A percentile compares a stretch with the other conserved stretches of the same genome.
Conservation (phyloP, 164 flowering plant species). For the Piper longum region DNA sequence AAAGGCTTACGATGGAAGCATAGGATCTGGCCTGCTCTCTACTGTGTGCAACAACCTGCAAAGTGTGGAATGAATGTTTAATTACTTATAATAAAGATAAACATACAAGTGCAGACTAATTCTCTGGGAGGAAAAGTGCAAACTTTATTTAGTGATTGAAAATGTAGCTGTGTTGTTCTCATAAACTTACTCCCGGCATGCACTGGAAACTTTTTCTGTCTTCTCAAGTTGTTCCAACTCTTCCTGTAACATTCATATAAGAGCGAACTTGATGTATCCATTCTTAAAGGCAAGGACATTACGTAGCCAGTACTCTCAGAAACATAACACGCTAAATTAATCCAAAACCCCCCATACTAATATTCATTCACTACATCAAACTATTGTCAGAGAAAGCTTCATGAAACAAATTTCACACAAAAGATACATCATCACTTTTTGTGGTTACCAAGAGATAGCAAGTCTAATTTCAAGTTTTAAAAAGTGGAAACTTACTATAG, state of each 20-base stretch:
- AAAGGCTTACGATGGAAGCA: slow-evolving; percentile 46
- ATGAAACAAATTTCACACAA: no score
- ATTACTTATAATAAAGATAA: background rate
- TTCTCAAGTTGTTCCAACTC: slow-evolving; percentile 70
- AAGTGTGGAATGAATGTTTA: background rate
- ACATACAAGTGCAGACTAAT: background rate
- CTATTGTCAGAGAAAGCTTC: no score
- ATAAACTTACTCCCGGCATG: slow-evolving; percentile 62
- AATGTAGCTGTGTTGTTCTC: background rate
- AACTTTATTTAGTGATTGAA: background rate
- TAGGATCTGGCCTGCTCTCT: slow-evolving; percentile 55
- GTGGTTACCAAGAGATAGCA: no score
- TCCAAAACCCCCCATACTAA: background rate
- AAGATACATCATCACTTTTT: no score
- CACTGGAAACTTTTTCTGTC: slow-evolving; percentile 48
- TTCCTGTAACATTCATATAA: slow-evolving; percentile 28
- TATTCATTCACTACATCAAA: no score
- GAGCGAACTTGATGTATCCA: background rate
- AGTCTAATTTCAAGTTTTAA: no score
- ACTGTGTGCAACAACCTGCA: slow-evolving; percentile 35
- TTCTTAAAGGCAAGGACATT: background rate
- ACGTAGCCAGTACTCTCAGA: background rate
- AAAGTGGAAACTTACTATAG: no score
- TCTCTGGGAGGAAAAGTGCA: background rate
- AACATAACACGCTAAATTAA: background rate